Evolutionary conservation across 352 stramenopile genomes (phyloP), one percentile per base, ranked within the genome.

Genomic region (Phytophthora idaei): DNA sequence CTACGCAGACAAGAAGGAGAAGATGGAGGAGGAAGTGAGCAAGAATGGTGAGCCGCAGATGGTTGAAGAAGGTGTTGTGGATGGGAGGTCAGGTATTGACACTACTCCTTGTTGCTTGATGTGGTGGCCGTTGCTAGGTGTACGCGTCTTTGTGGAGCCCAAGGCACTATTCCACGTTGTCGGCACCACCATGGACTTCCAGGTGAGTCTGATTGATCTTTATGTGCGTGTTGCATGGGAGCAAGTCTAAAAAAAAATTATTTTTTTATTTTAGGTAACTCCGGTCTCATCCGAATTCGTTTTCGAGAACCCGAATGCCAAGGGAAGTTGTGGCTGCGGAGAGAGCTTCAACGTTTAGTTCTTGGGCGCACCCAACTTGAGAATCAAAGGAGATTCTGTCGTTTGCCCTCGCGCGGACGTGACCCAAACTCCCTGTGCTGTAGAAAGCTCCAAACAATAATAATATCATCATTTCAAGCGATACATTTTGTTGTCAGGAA

Each of bases 281-380:
- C 97, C 98, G 54, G 87, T 99, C 54, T 95, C 90, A 28, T 94
- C 95, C 41, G 97, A 99, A 80, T 99, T 99, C 64, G 98, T 98
- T 11, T 99, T 99, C 77, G 95, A 98, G 45, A 99, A 99, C 84
- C 98, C 98, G n/a, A 99, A 99, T 80, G 97, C 95, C 15, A 99
- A 99, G 81, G 97, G 97, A 34, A 94, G 97, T 76, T 99, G 98
- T 81, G 98, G 98, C 7, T 99, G 98, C 76, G 98, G 98, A 41
- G 98, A 99, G 82, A 99, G 93, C 73, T 99, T 99, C 75, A 99
- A 99, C 75, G 97, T 99, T 42, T 99, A 98, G 57, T 9, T 32
- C 27, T 15, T 14, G 29, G 50, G 47, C 44, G 49, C 55, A 29
- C 48, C 53, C 31, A 41, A 32, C 34, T 53, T 59, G 45, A 49